Conservation (phyloP, 73 alveolate species). For the Durusdinium trenchii region DNA sequence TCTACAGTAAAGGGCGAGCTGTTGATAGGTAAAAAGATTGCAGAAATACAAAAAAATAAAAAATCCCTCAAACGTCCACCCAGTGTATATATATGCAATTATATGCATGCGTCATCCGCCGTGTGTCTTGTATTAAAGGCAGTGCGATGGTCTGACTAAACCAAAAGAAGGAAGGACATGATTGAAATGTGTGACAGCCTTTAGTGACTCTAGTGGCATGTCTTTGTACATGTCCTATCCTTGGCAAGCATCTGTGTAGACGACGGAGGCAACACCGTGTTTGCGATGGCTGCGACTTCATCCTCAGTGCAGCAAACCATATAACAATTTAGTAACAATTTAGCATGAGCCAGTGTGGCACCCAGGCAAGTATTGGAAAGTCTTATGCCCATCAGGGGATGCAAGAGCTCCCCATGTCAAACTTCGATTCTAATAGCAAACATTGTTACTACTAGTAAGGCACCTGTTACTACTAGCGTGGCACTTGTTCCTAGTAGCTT, state of each 20-base stretch:
- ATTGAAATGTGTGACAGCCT: too few relatives aligned
- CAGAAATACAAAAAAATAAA: too few relatives aligned
- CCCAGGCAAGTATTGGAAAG: neutral
- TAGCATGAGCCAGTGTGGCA: neutral
- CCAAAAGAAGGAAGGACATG: too few relatives aligned
- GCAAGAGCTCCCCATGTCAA: neutral
- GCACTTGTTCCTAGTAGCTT: neutral
- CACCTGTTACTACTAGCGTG: neutral
- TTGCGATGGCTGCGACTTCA: slow-evolving; percentile 86
- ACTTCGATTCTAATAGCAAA: neutral
- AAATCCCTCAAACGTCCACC: too few relatives aligned
- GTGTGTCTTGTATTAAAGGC: too few relatives aligned
- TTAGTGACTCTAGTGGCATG: too few relatives aligned
- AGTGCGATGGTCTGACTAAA: too few relatives aligned
- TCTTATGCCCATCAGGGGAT: neutral
- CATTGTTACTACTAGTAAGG: neutral
- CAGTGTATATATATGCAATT: too few relatives aligned
- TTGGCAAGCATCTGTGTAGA: neutral
- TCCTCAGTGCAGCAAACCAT: neutral
- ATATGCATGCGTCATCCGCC: too few relatives aligned
- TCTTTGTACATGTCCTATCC: too few relatives aligned
- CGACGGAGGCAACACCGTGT: slow-evolving; percentile 43
- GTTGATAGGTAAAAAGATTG: too few relatives aligned
- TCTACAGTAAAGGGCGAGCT: too few relatives aligned
- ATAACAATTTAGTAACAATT: neutral